phyloP scores from a whole-genome alignment of 768 basidiomycete genomes.

The Auriscalpium microsporum region DNA sequence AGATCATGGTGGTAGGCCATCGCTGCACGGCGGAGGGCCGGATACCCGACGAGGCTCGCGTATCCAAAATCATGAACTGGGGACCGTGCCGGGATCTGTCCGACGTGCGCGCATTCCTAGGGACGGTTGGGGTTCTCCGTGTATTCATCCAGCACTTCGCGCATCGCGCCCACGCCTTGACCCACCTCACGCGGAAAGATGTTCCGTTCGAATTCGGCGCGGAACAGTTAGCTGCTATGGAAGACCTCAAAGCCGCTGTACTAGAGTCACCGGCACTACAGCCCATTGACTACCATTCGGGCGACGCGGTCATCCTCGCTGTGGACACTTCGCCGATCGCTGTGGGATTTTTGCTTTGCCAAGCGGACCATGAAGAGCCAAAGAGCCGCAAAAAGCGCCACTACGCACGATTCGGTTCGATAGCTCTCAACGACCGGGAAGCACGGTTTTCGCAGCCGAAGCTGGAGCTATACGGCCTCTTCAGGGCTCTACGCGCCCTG shows the following conservation, averaged over 20 bases:
- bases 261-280: background rate
- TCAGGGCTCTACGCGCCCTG: slow-evolving; percentile 1
- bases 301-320: slow-evolving; percentile 12
- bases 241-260: slow-evolving; percentile 13
- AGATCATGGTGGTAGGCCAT: slow-evolving; percentile 29
- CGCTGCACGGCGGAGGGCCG: slow-evolving; percentile 27
- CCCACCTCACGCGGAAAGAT: slow-evolving; percentile 14
- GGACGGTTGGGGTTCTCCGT: slow-evolving; percentile 15
- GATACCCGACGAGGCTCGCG: slow-evolving; percentile 18
- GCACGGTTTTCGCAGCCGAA: slow-evolving; percentile 18
- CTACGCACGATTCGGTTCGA: slow-evolving; percentile 27
- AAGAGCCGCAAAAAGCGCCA: slow-evolving; percentile 13
- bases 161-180: slow-evolving; percentile 14
- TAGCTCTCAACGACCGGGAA: slow-evolving; percentile 26
- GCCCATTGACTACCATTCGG: slow-evolving; percentile 16
- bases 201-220: slow-evolving; percentile 13
- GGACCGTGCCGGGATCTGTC: slow-evolving; percentile 9
- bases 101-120: slow-evolving; percentile 21
- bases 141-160: slow-evolving; percentile 19
- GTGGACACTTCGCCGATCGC: slow-evolving; percentile 21
- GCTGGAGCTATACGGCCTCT: slow-evolving; percentile 21
- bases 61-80: slow-evolving; percentile 22
- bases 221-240: slow-evolving; percentile 8
- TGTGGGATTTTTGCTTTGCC: slow-evolving; percentile 20
- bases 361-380: slow-evolving; percentile 13